Percentiles rank a stretch among this genome's conserved stretches.
Conservation (phyloP, 2,329 filamentous ascomycete species). For the Aspergillus pseudoglaucus region DNA sequence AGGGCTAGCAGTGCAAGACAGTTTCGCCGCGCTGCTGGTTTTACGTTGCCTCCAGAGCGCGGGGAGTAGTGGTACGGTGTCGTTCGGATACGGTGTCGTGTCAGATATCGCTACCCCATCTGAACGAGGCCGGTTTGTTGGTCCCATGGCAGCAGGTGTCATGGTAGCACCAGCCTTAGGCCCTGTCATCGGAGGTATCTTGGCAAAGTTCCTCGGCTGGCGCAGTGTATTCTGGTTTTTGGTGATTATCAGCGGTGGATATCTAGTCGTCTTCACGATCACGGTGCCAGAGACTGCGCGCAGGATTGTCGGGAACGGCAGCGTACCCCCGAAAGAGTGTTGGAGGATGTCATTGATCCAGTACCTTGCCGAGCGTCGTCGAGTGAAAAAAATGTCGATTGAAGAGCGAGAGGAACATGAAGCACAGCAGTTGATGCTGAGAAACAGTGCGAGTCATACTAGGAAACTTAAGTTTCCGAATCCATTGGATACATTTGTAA, state of each 20-base stretch:
- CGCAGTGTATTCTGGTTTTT: constrained; percentile 28
- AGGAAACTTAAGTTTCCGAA: constrained; percentile 39
- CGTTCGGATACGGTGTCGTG: constrained; percentile 25
- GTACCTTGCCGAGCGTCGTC: constrained; percentile 5
- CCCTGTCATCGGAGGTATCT: constrained; percentile 24
- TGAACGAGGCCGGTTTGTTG: constrained; percentile 27
- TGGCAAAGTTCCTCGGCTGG: constrained; percentile 21
- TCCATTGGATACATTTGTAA: constrained; percentile 34
- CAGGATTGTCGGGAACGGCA: constrained; percentile 27
- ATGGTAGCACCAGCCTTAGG: constrained; percentile 22
- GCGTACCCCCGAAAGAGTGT: constrained; percentile 16
- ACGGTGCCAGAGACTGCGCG: constrained; percentile 27
- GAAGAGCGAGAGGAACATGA: constrained; percentile 1
- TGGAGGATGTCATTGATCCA: constrained; percentile 18
- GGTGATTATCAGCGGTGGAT: constrained; percentile 16
- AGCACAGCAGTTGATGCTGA: neutral
- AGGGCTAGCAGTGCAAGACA: constrained; percentile 24
- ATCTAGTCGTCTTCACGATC: constrained; percentile 10
- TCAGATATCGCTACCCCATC: constrained; percentile 25
- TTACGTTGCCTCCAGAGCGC: constrained; percentile 28
- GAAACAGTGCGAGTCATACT: constrained; percentile 15
- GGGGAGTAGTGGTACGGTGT: constrained; percentile 20
- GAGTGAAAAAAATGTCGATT: neutral
- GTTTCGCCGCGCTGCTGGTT: constrained; percentile 22
- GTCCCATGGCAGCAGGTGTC: constrained; percentile 19